Evolutionary conservation across 2,329 filamentous ascomycete genomes (phyloP), one percentile per base, ranked within the genome.

Genomic region (Sporothrix dimorphospora): DNA sequence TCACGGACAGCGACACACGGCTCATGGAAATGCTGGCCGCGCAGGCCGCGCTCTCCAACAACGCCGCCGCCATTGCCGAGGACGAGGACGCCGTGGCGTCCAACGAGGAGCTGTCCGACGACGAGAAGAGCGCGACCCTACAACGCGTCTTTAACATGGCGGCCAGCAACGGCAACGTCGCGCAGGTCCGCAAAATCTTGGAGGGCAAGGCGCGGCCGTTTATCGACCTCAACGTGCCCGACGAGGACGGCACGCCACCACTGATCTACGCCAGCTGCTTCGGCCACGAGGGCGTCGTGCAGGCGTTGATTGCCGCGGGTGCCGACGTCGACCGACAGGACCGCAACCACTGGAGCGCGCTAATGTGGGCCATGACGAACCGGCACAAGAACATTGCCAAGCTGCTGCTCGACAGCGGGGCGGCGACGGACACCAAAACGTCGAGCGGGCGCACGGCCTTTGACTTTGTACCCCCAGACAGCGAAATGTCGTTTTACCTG

Each of bases 321-420:
- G 95, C 92, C 51, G 89, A 94, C 77, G 94, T 98, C 69, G 94
- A 99, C 82, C 91, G 91, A 77, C 95, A 98, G 81, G 96, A 99
- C 80, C 92, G 91, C 75, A 98, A 98, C 79, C 92, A 97, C 79
- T 99, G 96, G 96, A 98, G 93, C 78, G 93, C 96, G 16, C 86
- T 99, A 74, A 99, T 99, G 94, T 99, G 96, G 96, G 95, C 96
- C 67, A 98, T 98, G 93, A 99, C 96, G 71, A 99, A 99, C 81
- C 86, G 94, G 72, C 96, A 99, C 82, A 98, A 98, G 82, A 91
- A 90, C 65, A 99, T 99, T 76, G 94, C 95, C 47, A 98, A 98
- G 81, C 86, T 94, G 12, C 84, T 99, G 19, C 87, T 99, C 45
- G 95, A 99, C 80, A 93, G 96, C 78, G 94, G 94, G 19, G 96